Conservation (phyloP, 148 eudicot species). For the Nepenthes gracilis region DNA sequence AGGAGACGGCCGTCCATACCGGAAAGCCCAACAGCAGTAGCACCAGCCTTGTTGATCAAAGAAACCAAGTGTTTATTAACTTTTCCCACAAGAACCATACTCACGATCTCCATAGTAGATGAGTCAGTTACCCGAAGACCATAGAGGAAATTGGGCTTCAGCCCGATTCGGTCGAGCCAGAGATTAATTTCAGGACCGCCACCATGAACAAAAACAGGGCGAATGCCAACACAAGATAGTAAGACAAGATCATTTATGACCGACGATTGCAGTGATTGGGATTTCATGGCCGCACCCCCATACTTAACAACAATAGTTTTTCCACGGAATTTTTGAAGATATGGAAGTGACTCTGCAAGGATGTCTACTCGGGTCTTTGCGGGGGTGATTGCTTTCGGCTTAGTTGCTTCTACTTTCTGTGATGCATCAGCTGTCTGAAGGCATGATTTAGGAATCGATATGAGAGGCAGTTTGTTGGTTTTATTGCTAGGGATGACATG, state of each 20-base stretch:
- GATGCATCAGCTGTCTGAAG: not conserved
- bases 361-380: constrained; percentile 53
- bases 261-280: constrained; percentile 55
- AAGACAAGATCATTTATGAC: constrained; percentile 61
- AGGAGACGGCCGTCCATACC: constrained; percentile 67
- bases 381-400: constrained; percentile 11
- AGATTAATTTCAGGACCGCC: constrained; percentile 81
- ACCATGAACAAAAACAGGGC: constrained; percentile 62
- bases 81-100: constrained; percentile 76
- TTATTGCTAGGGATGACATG: constrained; percentile 1
- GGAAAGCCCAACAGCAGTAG: constrained; percentile 59
- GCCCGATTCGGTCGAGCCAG: constrained; percentile 42
- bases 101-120: constrained; percentile 74
- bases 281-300: constrained; percentile 90
- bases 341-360: constrained; percentile 66
- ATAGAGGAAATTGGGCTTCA: constrained; percentile 54
- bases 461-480: not conserved
- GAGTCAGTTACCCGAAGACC: constrained; percentile 71
- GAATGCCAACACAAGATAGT: constrained; percentile 62
- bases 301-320: constrained; percentile 71
- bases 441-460: not conserved
- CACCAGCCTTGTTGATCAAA: constrained; percentile 72
- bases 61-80: constrained; percentile 63
- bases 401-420: not conserved
- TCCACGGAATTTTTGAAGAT: constrained; percentile 64